These are phyloP conservation scores for Thermomyces lanuginosus DNA, from an alignment of 2,329 filamentous ascomycete genomes.

Conservation along the genomic window DNA sequence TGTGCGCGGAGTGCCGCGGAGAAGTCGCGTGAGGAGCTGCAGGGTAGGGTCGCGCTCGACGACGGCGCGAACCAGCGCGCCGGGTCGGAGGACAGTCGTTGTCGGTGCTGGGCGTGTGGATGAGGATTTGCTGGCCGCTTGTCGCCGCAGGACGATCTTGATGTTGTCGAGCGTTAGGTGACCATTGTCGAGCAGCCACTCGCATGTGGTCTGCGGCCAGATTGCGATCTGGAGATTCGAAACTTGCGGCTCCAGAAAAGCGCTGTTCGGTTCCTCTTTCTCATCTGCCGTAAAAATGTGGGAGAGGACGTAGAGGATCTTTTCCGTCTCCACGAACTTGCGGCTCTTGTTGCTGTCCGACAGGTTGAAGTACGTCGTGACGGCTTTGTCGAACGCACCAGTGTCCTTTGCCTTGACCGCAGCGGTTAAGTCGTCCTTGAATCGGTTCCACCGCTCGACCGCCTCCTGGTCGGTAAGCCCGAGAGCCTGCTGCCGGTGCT, in stretches of 20 bases:
- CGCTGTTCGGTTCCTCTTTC: constrained; percentile 9
- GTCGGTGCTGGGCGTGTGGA: constrained; percentile 22
- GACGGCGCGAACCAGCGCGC: constrained; percentile 25
- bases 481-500: constrained; percentile 16
- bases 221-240: constrained; percentile 17
- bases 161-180: constrained; percentile 25
- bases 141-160: constrained; percentile 22
- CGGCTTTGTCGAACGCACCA: constrained; percentile 19
- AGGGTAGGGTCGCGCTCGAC: constrained; percentile 24
- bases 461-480: constrained; percentile 18
- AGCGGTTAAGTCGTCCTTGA: constrained; percentile 16
- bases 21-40: constrained; percentile 19
- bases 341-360: constrained; percentile 11
- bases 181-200: constrained; percentile 26
- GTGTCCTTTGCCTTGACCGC: constrained; percentile 14
- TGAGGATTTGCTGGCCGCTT: constrained; percentile 17
- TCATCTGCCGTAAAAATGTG: constrained; percentile 21
- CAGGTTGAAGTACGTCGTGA: constrained; percentile 15
- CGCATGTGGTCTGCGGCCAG: constrained; percentile 23
- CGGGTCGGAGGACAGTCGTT: too few relatives aligned
- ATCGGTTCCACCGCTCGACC: constrained; percentile 18
- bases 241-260: constrained; percentile 12
- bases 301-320: constrained; percentile 21
- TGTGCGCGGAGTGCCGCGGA: constrained; percentile 20
- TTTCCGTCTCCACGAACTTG: constrained; percentile 15